Percentiles rank a stretch among this genome's conserved stretches.
Conservation (phyloP, 768 basidiomycete genomes). For the Chiua virens region DNA sequence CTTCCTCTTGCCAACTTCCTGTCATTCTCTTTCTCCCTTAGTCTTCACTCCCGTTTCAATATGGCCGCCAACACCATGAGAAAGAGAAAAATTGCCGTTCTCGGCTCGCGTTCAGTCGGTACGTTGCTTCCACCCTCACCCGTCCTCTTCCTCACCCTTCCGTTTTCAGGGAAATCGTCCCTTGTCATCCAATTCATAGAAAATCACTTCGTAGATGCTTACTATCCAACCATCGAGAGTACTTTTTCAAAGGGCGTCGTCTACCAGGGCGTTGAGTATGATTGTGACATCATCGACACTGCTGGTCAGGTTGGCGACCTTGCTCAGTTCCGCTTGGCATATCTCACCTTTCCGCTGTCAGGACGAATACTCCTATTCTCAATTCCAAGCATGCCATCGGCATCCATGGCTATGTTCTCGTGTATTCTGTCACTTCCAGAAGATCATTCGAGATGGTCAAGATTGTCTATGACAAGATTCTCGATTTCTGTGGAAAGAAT, state of each 20-base stretch:
- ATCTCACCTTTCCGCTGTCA: slow-evolving; percentile 6
- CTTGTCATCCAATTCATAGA: slow-evolving; percentile 92
- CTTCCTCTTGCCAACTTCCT: slow-evolving; percentile 13
- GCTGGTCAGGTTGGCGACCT: slow-evolving; percentile 80
- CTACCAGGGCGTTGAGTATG: slow-evolving; percentile 88
- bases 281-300: slow-evolving; percentile 97
- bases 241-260: slow-evolving; percentile 83
- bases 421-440: slow-evolving; percentile 89
- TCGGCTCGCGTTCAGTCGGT: slow-evolving; percentile 90
- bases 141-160: slow-evolving; percentile 16
- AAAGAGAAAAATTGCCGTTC: slow-evolving; percentile 87
- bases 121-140: slow-evolving; percentile 25
- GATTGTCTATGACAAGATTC: slow-evolving; percentile 90
- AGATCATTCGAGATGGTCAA: slow-evolving; percentile 95
- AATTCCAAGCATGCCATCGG: slow-evolving; percentile 94
- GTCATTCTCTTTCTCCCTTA: slow-evolving; percentile 13
- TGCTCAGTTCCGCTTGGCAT: not conserved
- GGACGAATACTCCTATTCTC: slow-evolving; percentile 96
- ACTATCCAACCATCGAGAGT: slow-evolving; percentile 94
- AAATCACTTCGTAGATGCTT: slow-evolving; percentile 86
- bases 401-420: slow-evolving; percentile 95
- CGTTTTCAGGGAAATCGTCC: slow-evolving; percentile 84
- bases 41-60: slow-evolving; percentile 8
- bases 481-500: slow-evolving; percentile 79
- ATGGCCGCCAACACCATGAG: slow-evolving; percentile 48